Evolutionary conservation across 768 basidiomycete species (phyloP), one percentile per base, ranked within the genome.

Genomic region (Tulasnella sp.): DNA sequence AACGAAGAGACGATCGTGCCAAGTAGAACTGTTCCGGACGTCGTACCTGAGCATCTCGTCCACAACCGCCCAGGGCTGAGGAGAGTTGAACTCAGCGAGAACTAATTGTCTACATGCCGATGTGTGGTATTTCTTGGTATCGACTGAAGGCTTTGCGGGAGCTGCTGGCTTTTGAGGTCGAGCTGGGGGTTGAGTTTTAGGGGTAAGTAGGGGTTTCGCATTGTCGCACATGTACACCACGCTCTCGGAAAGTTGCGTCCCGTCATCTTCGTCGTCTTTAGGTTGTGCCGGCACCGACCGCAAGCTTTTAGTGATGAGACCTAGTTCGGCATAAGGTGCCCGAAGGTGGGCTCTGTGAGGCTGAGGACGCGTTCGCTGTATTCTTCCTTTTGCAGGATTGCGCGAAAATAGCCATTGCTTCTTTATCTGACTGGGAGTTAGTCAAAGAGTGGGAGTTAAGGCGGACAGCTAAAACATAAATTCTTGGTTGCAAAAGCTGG

Each of bases 61-160:
- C 44, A 92, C 89, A 82, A 92, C 89, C 0, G 82, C 86, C 94
- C 94, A 96, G 82, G 96, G 83, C n/a, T 86, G 88, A 50, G 90
- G 89, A 80, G 92, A 89, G 83, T 92, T 91, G 88, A 97, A 97
- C 84, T 93, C 91, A 12, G 94, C 92, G 64, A 98, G 91, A 18
- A 96, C 85, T 96, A 96, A 98, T 85, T 99, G 97, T 9, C 97
- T 90, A 86, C 98, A 97, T 11, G 95, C 94, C 98, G 97, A 99
- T 0, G 98, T 99, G 86, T 99, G 97, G 85, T 99, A 99, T 87
- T 99, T 99, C 90, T 99, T 99, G 72, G 91, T 86, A 84, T 99
- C 98, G 31, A 86, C 77, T 3, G 76, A 41, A 31, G 60, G 12
- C 28, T 64, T 64, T 2, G 60, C 74, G 4, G n/a, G 73, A 74